These are phyloP conservation scores for Trichoderma sp. DNA, from an alignment of 2,329 filamentous ascomycete genomes.

Conservation along the genomic window DNA sequence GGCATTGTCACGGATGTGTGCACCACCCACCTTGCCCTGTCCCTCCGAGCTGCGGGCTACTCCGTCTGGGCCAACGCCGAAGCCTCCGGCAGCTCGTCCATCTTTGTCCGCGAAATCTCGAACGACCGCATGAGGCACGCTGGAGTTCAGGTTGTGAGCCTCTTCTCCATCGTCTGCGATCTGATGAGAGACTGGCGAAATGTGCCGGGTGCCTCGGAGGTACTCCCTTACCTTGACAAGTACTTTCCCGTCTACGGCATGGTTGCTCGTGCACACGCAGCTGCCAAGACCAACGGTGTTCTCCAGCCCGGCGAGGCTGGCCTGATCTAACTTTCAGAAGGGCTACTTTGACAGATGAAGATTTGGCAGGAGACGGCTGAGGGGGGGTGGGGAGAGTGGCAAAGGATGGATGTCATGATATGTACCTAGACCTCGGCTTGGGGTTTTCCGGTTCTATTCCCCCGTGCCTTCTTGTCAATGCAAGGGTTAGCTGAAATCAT, in stretches of 20 bases:
- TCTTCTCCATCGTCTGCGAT: constrained; percentile 67
- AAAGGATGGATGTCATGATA: background rate
- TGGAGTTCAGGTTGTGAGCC: constrained; percentile 64
- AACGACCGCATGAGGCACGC: constrained; percentile 68
- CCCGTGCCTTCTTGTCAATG: constrained; percentile 13
- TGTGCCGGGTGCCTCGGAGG: constrained; percentile 53
- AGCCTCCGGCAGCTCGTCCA: constrained; percentile 66
- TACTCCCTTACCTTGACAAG: constrained; percentile 66
- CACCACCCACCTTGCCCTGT: constrained; percentile 73
- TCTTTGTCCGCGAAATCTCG: constrained; percentile 51
- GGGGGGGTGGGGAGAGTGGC: too few species aligned
- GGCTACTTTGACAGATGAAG: background rate
- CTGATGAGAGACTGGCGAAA: constrained; percentile 72
- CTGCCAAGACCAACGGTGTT: constrained; percentile 18
- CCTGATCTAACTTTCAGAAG: background rate
- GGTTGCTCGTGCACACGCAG: constrained; percentile 51
- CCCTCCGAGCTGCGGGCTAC: constrained; percentile 70
- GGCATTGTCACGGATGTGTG: constrained; percentile 77
- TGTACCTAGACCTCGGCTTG: constrained; percentile 12
- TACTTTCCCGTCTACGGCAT: constrained; percentile 67
- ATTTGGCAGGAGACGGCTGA: too few species aligned
- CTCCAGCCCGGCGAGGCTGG: constrained; percentile 18
- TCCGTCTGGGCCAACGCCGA: constrained; percentile 74
- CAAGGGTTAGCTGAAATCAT: background rate
- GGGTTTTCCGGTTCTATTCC: background rate